phyloP scores from a whole-genome alignment of 805 yeast genomes.

The Lachancea lanzarotensis region DNA sequence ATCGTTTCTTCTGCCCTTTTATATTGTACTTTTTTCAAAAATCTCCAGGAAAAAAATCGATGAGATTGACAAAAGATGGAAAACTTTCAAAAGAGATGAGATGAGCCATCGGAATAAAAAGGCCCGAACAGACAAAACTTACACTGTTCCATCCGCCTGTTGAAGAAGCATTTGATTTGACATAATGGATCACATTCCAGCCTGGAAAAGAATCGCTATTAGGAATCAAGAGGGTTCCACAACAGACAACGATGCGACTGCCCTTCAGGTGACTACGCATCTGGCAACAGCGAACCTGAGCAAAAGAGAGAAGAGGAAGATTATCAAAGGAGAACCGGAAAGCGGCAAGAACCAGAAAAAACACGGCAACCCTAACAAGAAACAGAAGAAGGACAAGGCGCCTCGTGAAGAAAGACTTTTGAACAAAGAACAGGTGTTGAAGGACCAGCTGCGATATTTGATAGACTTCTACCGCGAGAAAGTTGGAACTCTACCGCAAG shows the following conservation, averaged over 20 bases:
- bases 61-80: not conserved
- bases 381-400: conserved; percentile 24
- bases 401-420: conserved; percentile 24
- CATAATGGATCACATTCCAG: conserved; percentile 26
- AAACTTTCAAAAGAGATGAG: not conserved
- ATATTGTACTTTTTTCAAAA: not conserved
- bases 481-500: conserved; percentile 22
- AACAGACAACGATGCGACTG: conserved; percentile 20
- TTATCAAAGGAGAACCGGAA: conserved; percentile 22
- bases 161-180: not conserved
- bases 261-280: conserved; percentile 33
- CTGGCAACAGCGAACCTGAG: conserved; percentile 30
- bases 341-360: conserved; percentile 13
- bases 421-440: conserved; percentile 24
- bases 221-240: conserved; percentile 9
- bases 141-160: not conserved
- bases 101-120: not conserved
- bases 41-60: conserved; percentile 1
- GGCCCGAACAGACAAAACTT: not conserved
- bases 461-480: conserved; percentile 30
- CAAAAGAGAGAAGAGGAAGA: conserved; percentile 27
- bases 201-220: conserved; percentile 32
- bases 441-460: conserved; percentile 31
- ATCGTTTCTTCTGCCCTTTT: not conserved
- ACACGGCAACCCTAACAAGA: conserved; percentile 14